Evolutionary conservation across 1,284 basidiomycete species (phyloP).

Genomic region (Vanrija pseudolonga): DNA sequence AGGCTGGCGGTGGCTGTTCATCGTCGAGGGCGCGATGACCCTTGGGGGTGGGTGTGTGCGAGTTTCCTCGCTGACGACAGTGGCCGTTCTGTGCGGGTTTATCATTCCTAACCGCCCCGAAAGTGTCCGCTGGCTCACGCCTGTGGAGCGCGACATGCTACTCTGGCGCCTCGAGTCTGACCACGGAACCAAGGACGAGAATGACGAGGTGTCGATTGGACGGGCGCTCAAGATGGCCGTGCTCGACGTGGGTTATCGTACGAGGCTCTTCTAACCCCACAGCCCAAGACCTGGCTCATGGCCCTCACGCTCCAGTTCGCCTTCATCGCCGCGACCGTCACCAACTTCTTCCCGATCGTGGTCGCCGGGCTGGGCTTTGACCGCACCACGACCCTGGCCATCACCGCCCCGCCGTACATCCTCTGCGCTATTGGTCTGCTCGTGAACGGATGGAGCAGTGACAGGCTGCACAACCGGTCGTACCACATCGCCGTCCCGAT

Average conservation of each 20-base stretch:
- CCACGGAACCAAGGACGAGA: conserved; percentile 30
- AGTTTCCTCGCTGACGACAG: conserved; percentile 9
- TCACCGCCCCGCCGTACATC: conserved; percentile 47
- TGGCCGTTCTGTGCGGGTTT: conserved; percentile 18
- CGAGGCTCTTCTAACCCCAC: not conserved
- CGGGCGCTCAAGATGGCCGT: conserved; percentile 31
- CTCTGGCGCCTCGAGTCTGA: conserved; percentile 39
- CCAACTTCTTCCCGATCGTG: conserved; percentile 43
- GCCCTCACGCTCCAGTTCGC: conserved; percentile 1
- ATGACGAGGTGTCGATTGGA: conserved; percentile 23
- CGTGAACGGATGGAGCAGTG: conserved; percentile 40
- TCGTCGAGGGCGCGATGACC: conserved; percentile 3
- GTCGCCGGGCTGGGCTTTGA: conserved; percentile 36
- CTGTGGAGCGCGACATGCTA: conserved; percentile 30
- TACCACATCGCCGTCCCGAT: conserved; percentile 21
- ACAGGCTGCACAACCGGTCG: conserved; percentile 35
- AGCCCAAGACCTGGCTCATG: conserved; percentile 12
- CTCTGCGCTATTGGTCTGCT: conserved; percentile 25
- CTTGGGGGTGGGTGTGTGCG: too few relatives aligned
- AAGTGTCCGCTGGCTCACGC: conserved; percentile 33
- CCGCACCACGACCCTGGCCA: conserved; percentile 39
- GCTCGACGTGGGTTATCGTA: conserved; percentile 28
- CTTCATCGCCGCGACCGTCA: conserved; percentile 10
- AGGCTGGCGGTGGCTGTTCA: conserved; percentile 8
- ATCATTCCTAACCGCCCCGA: conserved; percentile 35